A percentile compares a stretch with the other conserved stretches of the same genome.
Conservation (phyloP, 202 grass and related monocot genomes). For the Cymbopogon flexuosus region DNA sequence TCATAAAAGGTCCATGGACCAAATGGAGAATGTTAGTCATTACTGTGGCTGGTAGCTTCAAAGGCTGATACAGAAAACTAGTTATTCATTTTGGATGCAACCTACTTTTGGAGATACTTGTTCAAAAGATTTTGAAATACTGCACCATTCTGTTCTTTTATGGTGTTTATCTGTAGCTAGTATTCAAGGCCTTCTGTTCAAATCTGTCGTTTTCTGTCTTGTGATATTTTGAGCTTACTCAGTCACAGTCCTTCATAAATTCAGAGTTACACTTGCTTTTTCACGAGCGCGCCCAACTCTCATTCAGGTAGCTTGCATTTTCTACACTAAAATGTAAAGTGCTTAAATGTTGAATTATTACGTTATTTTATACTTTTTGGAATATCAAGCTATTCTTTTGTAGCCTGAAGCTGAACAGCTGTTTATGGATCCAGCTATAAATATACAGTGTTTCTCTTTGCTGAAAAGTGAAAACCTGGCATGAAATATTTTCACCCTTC, state of each 20-base stretch:
- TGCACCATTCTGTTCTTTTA: background rate
- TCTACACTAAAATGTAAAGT: background rate
- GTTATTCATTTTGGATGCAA: conserved; percentile 7
- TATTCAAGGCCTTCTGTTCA: background rate
- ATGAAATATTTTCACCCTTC: background rate
- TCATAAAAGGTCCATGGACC: conserved; percentile 26
- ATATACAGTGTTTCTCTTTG: background rate
- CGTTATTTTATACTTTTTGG: conserved; percentile 3
- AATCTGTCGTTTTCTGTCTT: background rate
- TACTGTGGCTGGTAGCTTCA: conserved; percentile 2
- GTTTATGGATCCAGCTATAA: background rate
- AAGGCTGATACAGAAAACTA: conserved; percentile 26
- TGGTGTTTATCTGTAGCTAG: background rate
- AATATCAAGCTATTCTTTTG: background rate
- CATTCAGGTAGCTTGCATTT: background rate
- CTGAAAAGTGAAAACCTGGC: conserved; percentile 2
- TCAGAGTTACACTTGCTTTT: background rate
- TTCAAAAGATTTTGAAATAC: background rate
- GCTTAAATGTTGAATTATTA: background rate
- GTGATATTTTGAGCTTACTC: background rate
- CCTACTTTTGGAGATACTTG: background rate
- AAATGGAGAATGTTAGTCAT: conserved; percentile 9
- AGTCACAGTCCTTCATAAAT: background rate
- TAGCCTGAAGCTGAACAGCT: background rate
- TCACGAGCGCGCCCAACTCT: background rate